phyloP scores from a whole-genome alignment of 106 monocot species.

The Acorus calamus region DNA sequence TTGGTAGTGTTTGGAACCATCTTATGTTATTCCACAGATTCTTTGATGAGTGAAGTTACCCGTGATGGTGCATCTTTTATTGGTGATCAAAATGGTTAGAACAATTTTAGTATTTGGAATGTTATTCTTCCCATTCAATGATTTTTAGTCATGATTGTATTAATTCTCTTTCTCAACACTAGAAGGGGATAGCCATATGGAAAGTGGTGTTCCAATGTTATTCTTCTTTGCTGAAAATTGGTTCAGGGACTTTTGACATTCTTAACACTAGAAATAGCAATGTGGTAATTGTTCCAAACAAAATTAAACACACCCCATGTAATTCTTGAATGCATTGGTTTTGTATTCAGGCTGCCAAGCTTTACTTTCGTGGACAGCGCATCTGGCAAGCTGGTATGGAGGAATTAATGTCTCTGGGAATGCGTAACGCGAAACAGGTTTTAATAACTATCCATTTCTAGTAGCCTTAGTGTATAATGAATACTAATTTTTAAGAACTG shows the following conservation, averaged over 20 bases:
- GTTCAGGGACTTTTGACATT: no score
- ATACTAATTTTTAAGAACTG: no score
- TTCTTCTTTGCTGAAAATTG: no score
- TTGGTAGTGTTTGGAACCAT: no score
- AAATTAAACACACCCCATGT: no score
- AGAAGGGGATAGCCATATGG: no score
- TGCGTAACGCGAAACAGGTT: constrained; percentile 49
- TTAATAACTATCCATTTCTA: neutral
- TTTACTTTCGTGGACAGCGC: constrained; percentile 68
- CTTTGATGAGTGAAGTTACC: constrained; percentile 52
- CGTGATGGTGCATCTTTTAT: constrained; percentile 65
- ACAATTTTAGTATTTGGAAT: no score
- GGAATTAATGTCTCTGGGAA: constrained; percentile 56
- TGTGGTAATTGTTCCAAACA: neutral
- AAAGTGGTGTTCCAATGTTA: no score
- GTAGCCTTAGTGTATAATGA: neutral
- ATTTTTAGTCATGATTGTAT: no score
- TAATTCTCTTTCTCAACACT: no score
- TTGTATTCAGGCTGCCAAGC: constrained; percentile 18
- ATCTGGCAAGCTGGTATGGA: constrained; percentile 68
- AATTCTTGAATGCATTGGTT: neutral
- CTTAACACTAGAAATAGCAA: constrained; percentile 44
- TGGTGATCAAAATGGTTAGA: no score
- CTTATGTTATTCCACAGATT: constrained; percentile 24
- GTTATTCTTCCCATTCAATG: no score